Percentiles rank a stretch among this genome's conserved stretches.
These are phyloP conservation scores for Domatiomyces globalis DNA, from an alignment of 2,329 filamentous ascomycete genomes.

Conservation along the genomic window DNA sequence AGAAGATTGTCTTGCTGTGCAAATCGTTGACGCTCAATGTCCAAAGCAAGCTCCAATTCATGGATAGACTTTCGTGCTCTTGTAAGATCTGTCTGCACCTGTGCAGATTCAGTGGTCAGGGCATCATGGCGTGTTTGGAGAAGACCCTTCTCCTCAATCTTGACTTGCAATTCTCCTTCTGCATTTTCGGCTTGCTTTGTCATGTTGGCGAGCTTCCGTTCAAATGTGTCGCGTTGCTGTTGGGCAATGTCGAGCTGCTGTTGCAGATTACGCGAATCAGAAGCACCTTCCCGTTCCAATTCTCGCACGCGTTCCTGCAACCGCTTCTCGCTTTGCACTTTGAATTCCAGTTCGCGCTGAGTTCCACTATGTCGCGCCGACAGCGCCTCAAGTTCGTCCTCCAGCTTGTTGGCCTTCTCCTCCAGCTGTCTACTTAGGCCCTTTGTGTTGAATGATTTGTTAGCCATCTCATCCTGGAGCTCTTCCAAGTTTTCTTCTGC, in stretches of 20 bases:
- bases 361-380: slow-evolving; percentile 33
- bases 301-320: slow-evolving; percentile 30
- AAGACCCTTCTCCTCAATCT: slow-evolving; percentile 50
- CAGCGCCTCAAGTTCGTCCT: slow-evolving; percentile 48
- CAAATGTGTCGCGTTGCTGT: slow-evolving; percentile 33
- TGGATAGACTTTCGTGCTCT: slow-evolving; percentile 30
- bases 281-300: slow-evolving; percentile 26
- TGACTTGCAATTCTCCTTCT: slow-evolving; percentile 45
- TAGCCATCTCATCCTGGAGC: slow-evolving; percentile 61
- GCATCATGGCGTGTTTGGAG: slow-evolving; percentile 56
- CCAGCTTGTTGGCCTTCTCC: slow-evolving; percentile 52
- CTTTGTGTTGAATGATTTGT: slow-evolving; percentile 64
- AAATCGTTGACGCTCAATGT: slow-evolving; percentile 43
- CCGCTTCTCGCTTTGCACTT: slow-evolving; percentile 26
- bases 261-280: slow-evolving; percentile 26
- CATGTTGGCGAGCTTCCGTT: slow-evolving; percentile 29
- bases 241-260: slow-evolving; percentile 31
- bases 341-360: slow-evolving; percentile 31
- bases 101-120: slow-evolving; percentile 49
- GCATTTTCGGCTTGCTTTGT: slow-evolving; percentile 37
- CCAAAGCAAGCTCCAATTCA: slow-evolving; percentile 36
- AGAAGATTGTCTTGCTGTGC: slow-evolving; percentile 49
- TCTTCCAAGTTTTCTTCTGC: slow-evolving; percentile 43
- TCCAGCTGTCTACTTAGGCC: slow-evolving; percentile 62
- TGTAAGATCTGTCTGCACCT: slow-evolving; percentile 51